Evolutionary conservation across 495 filamentous ascomycete genomes (phyloP).

Genomic region (Daldinia vernicosa): DNA sequence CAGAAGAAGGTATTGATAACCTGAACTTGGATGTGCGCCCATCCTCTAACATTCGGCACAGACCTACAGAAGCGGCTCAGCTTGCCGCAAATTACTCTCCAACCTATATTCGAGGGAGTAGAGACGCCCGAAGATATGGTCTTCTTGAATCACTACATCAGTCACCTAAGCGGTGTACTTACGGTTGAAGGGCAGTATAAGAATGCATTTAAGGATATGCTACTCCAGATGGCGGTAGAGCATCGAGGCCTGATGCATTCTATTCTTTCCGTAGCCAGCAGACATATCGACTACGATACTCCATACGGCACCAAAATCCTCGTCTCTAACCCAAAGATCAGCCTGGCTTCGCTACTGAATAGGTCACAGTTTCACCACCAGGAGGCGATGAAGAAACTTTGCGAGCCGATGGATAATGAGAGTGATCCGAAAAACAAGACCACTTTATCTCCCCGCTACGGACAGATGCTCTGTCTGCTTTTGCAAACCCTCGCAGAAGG

Average conservation of each 20-base stretch:
- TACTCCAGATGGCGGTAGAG: slow-evolving; percentile 84
- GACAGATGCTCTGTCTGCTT: slow-evolving; percentile 80
- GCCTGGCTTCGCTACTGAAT: slow-evolving; percentile 52
- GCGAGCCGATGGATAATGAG: slow-evolving; percentile 55
- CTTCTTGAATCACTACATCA: slow-evolving; percentile 88
- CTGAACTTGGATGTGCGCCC: slow-evolving; percentile 35
- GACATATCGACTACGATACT: slow-evolving; percentile 72
- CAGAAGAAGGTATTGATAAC: slow-evolving; percentile 69
- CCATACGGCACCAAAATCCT: slow-evolving; percentile 59
- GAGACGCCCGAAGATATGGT: slow-evolving; percentile 85
- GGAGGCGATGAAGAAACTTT: slow-evolving; percentile 67
- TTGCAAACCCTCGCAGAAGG: slow-evolving; percentile 84
- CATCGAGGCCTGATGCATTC: slow-evolving; percentile 93
- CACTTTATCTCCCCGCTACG: slow-evolving; percentile 72
- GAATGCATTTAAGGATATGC: slow-evolving; percentile 89
- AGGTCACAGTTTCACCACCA: slow-evolving; percentile 68
- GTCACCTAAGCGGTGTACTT: slow-evolving; percentile 79
- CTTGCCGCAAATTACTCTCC: slow-evolving; percentile 71
- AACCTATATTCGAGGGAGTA: slow-evolving; percentile 82
- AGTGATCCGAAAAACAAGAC: slow-evolving; percentile 54
- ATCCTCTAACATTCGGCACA: slow-evolving; percentile 49
- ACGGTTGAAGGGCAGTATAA: slow-evolving; percentile 85
- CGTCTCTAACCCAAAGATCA: slow-evolving; percentile 53
- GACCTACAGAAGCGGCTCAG: slow-evolving; percentile 54
- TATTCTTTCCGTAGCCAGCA: slow-evolving; percentile 84